A percentile compares a stretch with the other conserved stretches of the same genome.
Conservation (phyloP, 495 filamentous ascomycete species). For the Xylaria nigripes region DNA sequence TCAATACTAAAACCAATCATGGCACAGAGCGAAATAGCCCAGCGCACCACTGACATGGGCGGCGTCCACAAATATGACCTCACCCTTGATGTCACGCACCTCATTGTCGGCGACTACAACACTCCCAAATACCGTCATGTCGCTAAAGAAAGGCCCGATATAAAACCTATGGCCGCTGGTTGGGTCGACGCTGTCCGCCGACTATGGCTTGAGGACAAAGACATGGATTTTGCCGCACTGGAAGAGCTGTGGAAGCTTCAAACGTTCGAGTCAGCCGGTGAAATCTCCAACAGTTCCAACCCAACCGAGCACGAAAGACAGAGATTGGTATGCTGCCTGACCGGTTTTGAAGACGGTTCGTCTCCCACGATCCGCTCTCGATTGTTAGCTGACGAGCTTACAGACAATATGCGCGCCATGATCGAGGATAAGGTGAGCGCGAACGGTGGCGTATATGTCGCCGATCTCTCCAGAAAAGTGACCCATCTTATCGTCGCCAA, state of each 20-base stretch:
- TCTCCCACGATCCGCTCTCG: constrained; percentile 1
- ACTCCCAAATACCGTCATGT: constrained; percentile 95
- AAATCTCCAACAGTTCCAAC: constrained; percentile 17
- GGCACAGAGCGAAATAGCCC: constrained; percentile 58
- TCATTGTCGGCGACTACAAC: constrained; percentile 78
- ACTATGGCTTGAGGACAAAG: constrained; percentile 72
- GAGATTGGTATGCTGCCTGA: constrained; percentile 71
- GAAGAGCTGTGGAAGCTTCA: constrained; percentile 31
- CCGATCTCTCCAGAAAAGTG: constrained; percentile 75
- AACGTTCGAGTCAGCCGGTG: constrained; percentile 35
- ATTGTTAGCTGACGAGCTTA: constrained; percentile 10
- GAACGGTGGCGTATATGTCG: constrained; percentile 74
- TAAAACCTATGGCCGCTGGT: constrained; percentile 65
- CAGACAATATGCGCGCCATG: constrained; percentile 61
- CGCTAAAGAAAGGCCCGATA: constrained; percentile 76
- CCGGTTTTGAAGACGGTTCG: constrained; percentile 81
- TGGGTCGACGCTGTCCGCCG: constrained; percentile 81
- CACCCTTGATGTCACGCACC: constrained; percentile 92
- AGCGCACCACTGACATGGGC: constrained; percentile 71
- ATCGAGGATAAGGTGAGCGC: constrained; percentile 48
- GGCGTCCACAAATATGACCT: constrained; percentile 79
- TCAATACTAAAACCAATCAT: constrained; percentile 11
- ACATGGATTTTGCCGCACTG: constrained; percentile 64
- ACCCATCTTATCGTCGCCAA: constrained; percentile 78
- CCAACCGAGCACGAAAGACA: constrained; percentile 20